Evolutionary conservation across 2,329 filamentous ascomycete genomes (phyloP).

Genomic region (Fusarium irregulare): DNA sequence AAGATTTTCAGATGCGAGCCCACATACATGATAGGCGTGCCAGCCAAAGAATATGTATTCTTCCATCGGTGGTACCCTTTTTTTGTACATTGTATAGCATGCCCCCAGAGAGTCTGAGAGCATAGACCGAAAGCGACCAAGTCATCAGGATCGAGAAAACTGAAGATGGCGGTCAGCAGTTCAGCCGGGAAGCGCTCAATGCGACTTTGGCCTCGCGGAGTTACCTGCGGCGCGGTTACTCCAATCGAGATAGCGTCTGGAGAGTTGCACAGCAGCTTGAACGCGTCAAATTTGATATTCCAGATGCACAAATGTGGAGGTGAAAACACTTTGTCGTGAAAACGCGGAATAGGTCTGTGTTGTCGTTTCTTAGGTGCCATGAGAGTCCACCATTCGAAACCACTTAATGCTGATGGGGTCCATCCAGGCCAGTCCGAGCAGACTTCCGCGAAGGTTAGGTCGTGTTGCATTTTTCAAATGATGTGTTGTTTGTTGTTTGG

Average conservation of each 20-base stretch:
- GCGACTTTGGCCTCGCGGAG: accelerated
- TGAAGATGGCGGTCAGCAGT: neutral
- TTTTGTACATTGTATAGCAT: neutral
- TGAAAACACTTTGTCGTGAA: neutral
- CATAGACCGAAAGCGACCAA: constrained; percentile 4
- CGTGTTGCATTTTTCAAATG: neutral
- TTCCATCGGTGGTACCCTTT: neutral
- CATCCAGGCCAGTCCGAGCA: neutral
- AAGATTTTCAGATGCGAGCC: neutral
- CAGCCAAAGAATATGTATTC: constrained; percentile 12
- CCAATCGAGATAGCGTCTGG: neutral
- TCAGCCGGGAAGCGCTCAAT: constrained; percentile 13
- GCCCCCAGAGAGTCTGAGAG: constrained; percentile 9
- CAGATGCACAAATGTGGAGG: neutral
- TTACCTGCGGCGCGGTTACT: accelerated
- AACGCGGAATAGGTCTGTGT: neutral
- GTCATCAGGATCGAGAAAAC: neutral
- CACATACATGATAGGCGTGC: constrained; percentile 9
- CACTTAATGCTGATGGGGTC: neutral
- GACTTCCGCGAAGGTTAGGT: neutral
- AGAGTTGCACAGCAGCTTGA: constrained; percentile 10
- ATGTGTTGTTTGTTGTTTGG: neutral
- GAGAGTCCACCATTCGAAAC: neutral
- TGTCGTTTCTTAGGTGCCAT: neutral
- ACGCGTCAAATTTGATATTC: constrained; percentile 5